A percentile compares a stretch with the other conserved stretches of the same genome.
Evolutionary conservation across 2,329 filamentous ascomycete species (phyloP).

Genomic region (Orbilia brochopaga): DNA sequence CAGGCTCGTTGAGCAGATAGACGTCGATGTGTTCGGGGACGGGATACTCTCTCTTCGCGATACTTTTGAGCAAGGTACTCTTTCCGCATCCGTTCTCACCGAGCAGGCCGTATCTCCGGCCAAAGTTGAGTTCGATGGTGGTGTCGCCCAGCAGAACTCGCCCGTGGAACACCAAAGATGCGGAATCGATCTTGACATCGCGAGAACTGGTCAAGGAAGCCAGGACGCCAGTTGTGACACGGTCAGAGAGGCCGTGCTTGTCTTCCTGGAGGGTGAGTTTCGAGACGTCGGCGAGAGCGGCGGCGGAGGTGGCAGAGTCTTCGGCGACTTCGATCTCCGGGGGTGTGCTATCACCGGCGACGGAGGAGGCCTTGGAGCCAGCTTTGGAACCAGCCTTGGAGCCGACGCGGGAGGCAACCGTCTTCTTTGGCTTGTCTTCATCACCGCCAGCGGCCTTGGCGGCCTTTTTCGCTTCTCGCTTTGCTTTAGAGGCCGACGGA

Average conservation of each 20-base stretch:
- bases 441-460: slow-evolving; percentile 61
- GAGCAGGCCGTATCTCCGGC: slow-evolving; percentile 88
- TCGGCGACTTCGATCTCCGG: slow-evolving; percentile 69
- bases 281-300: slow-evolving; percentile 80
- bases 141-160: slow-evolving; percentile 93
- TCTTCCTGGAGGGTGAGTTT: slow-evolving; percentile 92
- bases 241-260: slow-evolving; percentile 92
- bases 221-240: slow-evolving; percentile 96
- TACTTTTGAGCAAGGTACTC: slow-evolving; percentile 94
- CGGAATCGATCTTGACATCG: slow-evolving; percentile 96
- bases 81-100: slow-evolving; percentile 99
- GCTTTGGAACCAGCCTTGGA: slow-evolving; percentile 63
- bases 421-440: slow-evolving; percentile 79
- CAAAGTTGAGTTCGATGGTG: slow-evolving; percentile 89
- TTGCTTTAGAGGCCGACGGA: slow-evolving; percentile 71
- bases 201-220: slow-evolving; percentile 81
- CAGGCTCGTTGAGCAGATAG: slow-evolving; percentile 97
- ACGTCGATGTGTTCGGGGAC: slow-evolving; percentile 97
- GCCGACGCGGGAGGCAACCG: slow-evolving; percentile 69
- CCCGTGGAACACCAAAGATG: slow-evolving; percentile 95
- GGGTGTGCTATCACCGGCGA: slow-evolving; percentile 71
- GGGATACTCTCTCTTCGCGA: slow-evolving; percentile 90
- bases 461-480: slow-evolving; percentile 65
- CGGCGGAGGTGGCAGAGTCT: slow-evolving; percentile 68
- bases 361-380: slow-evolving; percentile 68